These are phyloP conservation scores for Lachnellula arida DNA, from an alignment of 2,329 filamentous ascomycete species.

Conservation along the genomic window DNA sequence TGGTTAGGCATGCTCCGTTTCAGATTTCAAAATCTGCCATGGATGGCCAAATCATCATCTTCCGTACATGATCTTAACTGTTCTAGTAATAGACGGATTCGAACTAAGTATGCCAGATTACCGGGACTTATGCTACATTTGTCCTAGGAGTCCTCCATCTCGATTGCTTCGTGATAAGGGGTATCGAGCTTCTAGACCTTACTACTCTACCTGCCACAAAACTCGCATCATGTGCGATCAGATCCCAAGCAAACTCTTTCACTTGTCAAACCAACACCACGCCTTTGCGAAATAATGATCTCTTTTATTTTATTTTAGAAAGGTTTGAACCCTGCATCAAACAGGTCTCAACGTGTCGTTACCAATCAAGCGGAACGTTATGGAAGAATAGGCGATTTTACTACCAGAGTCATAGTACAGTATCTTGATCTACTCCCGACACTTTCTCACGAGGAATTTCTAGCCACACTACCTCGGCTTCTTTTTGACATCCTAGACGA, in stretches of 20 bases:
- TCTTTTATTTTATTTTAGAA: background rate
- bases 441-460: background rate
- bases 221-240: background rate
- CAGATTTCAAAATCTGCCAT: too few species aligned
- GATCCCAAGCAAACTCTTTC: background rate
- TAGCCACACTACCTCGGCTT: too few species aligned
- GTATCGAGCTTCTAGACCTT: background rate
- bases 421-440: background rate
- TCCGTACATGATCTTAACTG: background rate
- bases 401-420: background rate
- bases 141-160: background rate
- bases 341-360: background rate
- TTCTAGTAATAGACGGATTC: background rate
- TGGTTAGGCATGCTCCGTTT: too few species aligned
- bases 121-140: background rate
- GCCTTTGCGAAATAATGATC: background rate
- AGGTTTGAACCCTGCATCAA: background rate
- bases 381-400: background rate
- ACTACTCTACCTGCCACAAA: background rate
- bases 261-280: background rate
- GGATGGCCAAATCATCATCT: background rate
- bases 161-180: background rate
- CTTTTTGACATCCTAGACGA: too few species aligned
- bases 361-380: background rate
- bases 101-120: background rate